These are phyloP conservation scores for Inga laurina DNA, from an alignment of 306 rosid species.

Conservation along the genomic window DNA sequence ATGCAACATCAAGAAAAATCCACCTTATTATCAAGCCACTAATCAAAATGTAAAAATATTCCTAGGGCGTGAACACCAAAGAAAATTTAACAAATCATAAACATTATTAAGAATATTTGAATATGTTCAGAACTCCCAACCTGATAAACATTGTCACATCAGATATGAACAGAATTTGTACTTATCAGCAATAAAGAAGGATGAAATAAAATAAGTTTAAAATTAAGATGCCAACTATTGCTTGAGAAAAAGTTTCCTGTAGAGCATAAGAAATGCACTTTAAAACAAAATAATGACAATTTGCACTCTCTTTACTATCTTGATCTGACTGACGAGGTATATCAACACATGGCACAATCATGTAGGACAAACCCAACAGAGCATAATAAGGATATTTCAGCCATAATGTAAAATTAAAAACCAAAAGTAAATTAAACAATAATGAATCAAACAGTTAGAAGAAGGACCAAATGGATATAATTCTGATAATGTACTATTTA, in stretches of 20 bases:
- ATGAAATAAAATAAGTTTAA: conserved; percentile 13
- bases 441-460: not conserved
- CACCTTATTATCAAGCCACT: conserved; percentile 9
- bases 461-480: conserved; percentile 8
- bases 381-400: conserved; percentile 23
- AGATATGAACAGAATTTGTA: conserved; percentile 9
- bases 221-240: not conserved
- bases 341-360: conserved; percentile 76
- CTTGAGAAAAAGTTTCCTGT: not conserved
- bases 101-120: conserved; percentile 1
- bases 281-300: not conserved
- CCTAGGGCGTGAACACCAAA: conserved; percentile 4
- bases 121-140: conserved; percentile 5
- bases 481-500: not conserved
- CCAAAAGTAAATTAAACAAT: not conserved
- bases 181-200: not conserved
- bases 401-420: not conserved
- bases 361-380: conserved; percentile 53
- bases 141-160: not conserved
- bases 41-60: not conserved
- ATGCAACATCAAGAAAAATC: conserved; percentile 23
- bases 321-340: conserved; percentile 46
- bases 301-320: conserved; percentile 53
- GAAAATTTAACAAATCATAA: not conserved
- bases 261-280: not conserved